Evolutionary conservation across 768 basidiomycete species (phyloP).

Genomic region (Chalciporus chontae): DNA sequence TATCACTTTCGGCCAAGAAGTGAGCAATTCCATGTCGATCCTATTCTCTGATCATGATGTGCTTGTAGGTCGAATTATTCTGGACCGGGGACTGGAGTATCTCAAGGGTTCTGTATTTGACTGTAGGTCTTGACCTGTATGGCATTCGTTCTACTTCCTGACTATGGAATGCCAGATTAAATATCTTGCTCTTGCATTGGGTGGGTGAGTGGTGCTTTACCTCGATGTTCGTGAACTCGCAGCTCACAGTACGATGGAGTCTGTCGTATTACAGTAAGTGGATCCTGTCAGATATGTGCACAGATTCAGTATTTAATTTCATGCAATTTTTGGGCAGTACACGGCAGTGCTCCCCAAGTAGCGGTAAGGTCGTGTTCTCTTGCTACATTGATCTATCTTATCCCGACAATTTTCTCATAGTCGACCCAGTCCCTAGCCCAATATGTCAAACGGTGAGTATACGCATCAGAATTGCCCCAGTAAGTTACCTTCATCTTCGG

Average conservation of each 20-base stretch:
- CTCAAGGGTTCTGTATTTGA: constrained; percentile 36
- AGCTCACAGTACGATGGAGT: not conserved
- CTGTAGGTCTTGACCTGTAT: constrained; percentile 27
- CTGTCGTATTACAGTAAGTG: not conserved
- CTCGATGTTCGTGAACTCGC: not conserved
- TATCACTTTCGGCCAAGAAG: constrained; percentile 40
- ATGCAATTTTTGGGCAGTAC: not conserved
- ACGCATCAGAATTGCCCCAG: too few relatives aligned
- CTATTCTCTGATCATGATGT: not conserved
- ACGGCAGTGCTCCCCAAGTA: not conserved
- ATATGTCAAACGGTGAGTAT: not conserved
- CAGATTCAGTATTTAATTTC: not conserved
- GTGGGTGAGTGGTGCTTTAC: constrained; percentile 14
- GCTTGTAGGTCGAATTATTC: constrained; percentile 36
- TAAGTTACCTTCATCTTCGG: not conserved
- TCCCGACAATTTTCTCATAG: not conserved
- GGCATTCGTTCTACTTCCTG: not conserved
- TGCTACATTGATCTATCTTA: not conserved
- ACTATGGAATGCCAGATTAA: constrained; percentile 28
- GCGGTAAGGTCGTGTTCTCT: constrained; percentile 24
- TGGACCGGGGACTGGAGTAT: constrained; percentile 37
- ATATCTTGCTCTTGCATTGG: constrained; percentile 28
- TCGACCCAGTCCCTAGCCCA: not conserved
- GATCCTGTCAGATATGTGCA: not conserved
- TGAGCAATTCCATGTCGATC: constrained; percentile 3